A percentile compares a stretch with the other conserved stretches of the same genome.
Evolutionary conservation across 805 yeast genomes (phyloP).

Genomic region (Saccharomycodes ludwigii): DNA sequence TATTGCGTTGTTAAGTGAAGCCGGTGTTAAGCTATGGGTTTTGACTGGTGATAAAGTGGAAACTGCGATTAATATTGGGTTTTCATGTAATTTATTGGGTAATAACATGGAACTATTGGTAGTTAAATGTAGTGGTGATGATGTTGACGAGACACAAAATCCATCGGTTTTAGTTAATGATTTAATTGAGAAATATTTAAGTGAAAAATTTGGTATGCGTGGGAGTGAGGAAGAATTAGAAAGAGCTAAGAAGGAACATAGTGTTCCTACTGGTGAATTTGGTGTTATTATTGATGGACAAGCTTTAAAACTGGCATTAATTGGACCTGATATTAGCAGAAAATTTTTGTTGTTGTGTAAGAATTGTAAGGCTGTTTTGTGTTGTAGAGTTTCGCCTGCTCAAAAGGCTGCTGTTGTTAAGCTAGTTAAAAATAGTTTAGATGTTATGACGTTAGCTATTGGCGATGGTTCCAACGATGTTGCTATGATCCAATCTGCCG

Average conservation of each 20-base stretch:
- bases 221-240: constrained; percentile 49
- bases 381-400: constrained; percentile 83
- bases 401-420: constrained; percentile 79
- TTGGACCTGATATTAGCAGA: constrained; percentile 30
- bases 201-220: constrained; percentile 41
- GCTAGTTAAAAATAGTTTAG: constrained; percentile 58
- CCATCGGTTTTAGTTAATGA: constrained; percentile 31
- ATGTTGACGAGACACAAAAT: constrained; percentile 31
- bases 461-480: constrained; percentile 89
- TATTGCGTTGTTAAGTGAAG: constrained; percentile 52
- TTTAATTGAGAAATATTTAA: constrained; percentile 40
- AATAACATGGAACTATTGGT: constrained; percentile 67
- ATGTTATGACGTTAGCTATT: constrained; percentile 76
- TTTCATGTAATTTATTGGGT: constrained; percentile 66
- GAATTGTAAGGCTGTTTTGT: constrained; percentile 68
- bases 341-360: constrained; percentile 64
- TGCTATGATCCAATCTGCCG: constrained; percentile 83
- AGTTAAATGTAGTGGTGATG: constrained; percentile 37
- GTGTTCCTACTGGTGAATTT: constrained; percentile 52
- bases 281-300: constrained; percentile 76
- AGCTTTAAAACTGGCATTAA: constrained; percentile 47
- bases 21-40: constrained; percentile 80
- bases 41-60: constrained; percentile 84
- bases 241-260: constrained; percentile 42
- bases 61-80: constrained; percentile 80